These are phyloP conservation scores for Talaromyces ruber DNA, from an alignment of 495 filamentous ascomycete species.

Conservation along the genomic window DNA sequence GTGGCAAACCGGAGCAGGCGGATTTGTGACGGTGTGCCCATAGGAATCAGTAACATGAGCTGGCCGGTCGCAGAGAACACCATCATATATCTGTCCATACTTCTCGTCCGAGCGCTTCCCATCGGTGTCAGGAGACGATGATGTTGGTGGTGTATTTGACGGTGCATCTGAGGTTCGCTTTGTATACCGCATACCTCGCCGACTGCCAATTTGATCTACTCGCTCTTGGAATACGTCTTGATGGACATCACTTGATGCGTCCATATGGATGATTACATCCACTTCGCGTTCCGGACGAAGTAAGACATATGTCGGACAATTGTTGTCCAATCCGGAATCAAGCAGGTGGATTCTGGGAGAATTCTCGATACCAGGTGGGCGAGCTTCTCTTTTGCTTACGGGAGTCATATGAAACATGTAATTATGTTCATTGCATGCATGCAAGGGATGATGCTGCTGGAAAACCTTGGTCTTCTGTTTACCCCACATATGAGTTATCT, in stretches of 20 bases:
- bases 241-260: slow-evolving; percentile 6
- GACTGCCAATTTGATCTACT: slow-evolving; percentile 4
- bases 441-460: slow-evolving; percentile 6
- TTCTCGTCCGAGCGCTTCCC: neutral
- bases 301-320: slow-evolving; percentile 5
- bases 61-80: neutral
- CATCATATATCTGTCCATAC: slow-evolving; percentile 5
- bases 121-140: neutral
- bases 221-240: slow-evolving; percentile 5
- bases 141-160: neutral
- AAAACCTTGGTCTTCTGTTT: slow-evolving; percentile 8
- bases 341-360: slow-evolving; percentile 4
- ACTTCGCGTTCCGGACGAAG: slow-evolving; percentile 4
- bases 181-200: slow-evolving; percentile 2
- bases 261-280: slow-evolving; percentile 5
- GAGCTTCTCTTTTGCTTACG: neutral
- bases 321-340: slow-evolving; percentile 7
- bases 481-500: slow-evolving; percentile 8
- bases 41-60: slow-evolving; percentile 3
- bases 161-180: neutral
- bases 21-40: slow-evolving; percentile 5
- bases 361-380: slow-evolving; percentile 6
- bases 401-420: slow-evolving; percentile 5
- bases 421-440: slow-evolving; percentile 8
- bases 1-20: slow-evolving; percentile 1